Conservation (phyloP, 2,329 filamentous ascomycete genomes). For the Alternaria consortialis region DNA sequence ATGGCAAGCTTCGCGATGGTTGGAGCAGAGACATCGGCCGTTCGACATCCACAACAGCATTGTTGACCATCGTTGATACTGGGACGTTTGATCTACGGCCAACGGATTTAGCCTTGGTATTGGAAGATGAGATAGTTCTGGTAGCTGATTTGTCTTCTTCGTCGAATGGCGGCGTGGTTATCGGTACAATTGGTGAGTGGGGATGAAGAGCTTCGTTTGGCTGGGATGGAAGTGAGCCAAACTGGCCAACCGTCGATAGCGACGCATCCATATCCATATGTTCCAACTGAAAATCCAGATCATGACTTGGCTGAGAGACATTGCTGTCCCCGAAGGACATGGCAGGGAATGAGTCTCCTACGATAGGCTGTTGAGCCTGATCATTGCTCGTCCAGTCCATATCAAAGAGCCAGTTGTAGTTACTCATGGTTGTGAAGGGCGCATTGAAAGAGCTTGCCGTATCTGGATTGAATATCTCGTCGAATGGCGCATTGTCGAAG, state of each 20-base stretch:
- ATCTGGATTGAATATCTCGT: slow-evolving; percentile 67
- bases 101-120: background rate
- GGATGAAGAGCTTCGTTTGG: slow-evolving; percentile 35
- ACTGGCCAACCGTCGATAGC: slow-evolving; percentile 30
- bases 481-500: slow-evolving; percentile 54
- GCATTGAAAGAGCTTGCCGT: slow-evolving; percentile 72
- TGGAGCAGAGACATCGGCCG: slow-evolving; percentile 47
- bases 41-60: slow-evolving; percentile 34
- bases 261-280: slow-evolving; percentile 33
- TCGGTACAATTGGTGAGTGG: slow-evolving; percentile 18
- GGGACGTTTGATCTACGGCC: background rate
- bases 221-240: slow-evolving; percentile 35
- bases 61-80: background rate
- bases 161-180: slow-evolving; percentile 35
- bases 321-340: slow-evolving; percentile 30
- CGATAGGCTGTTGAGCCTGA: slow-evolving; percentile 25
- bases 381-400: slow-evolving; percentile 47
- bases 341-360: slow-evolving; percentile 34
- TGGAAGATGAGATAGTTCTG: background rate
- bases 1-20: slow-evolving; percentile 40
- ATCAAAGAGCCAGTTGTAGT: slow-evolving; percentile 71
- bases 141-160: slow-evolving; percentile 7
- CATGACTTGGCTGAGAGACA: slow-evolving; percentile 31
- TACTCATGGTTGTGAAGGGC: slow-evolving; percentile 69
- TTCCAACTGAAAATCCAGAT: slow-evolving; percentile 38